Evolutionary conservation across 169 alveolate genomes (phyloP).

Genomic region (Cryptosporidium felis): DNA sequence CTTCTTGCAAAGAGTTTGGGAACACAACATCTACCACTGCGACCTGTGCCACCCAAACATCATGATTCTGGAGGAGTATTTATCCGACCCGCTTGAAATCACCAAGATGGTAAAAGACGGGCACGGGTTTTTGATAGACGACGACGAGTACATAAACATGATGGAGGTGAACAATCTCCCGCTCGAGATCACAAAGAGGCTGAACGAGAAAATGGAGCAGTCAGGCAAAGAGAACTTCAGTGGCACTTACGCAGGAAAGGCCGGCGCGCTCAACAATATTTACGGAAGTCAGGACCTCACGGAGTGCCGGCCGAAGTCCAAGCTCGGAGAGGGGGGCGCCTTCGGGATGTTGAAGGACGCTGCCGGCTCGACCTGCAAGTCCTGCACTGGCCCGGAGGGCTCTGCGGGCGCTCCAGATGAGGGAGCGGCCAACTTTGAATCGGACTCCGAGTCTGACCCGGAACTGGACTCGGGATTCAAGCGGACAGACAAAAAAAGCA

Average conservation of each 20-base stretch:
- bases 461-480: background rate
- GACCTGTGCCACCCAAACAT: conserved; percentile 66
- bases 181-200: conserved; percentile 43
- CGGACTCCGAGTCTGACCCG: no score
- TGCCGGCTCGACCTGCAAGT: background rate
- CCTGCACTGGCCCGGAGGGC: background rate
- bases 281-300: no score
- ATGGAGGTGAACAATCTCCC: conserved; percentile 54
- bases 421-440: no score
- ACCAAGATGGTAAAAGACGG: conserved; percentile 48
- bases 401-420: background rate
- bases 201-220: conserved; percentile 32
- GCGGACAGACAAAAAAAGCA: background rate
- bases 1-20: conserved; percentile 65
- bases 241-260: background rate
- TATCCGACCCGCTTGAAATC: conserved; percentile 35
- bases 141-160: conserved; percentile 49
- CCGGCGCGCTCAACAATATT: no score
- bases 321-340: no score
- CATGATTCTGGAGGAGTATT: conserved; percentile 59
- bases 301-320: no score
- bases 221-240: background rate
- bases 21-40: conserved; percentile 57
- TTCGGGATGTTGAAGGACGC: no score
- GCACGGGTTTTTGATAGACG: conserved; percentile 62